Evolutionary conservation across 108 stramenopile genomes (phyloP), one percentile per base, ranked within the genome.

Genomic region (Asterionellopsis glacialis): DNA sequence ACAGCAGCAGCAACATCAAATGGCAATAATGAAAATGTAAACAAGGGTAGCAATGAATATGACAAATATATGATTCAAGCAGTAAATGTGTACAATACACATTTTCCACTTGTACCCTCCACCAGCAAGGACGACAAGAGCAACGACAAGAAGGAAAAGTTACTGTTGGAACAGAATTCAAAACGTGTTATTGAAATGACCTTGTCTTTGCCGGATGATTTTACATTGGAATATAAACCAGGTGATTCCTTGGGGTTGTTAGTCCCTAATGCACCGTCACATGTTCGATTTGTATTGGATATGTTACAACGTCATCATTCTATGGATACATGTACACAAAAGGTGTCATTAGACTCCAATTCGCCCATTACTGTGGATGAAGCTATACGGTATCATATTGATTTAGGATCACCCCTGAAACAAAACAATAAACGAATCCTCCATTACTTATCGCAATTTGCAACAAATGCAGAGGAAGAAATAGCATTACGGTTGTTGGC

Each of bases 241-340:
- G 97, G 97, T 18, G 97, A 98, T 61, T 81, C 93, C 9, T 45
- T 98, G 1, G 95, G 94, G 23, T 41, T 98, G 14, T 26, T 84
- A 13, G 86, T 93, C 11, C 64, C 86, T 33, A 95, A 96, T 56
- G 15, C 82, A 0, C 62, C 75, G 9, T 48, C 64, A 22, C 63
- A 75, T 12, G 73, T 82, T 12, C 68, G 53, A 42, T 88, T 91
- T 61, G 65, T 89, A 10, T 60, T 86, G 11, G 59, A 49, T 2
- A 86, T 85, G 74, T 58, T 91, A 13, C 59, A 64, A 58, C 39
- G 71, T 15, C 22, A 76, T 28, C 85, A 90, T 52, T 80, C 76
- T 21, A 73, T 94, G 42, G 13, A 26, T 10, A 69, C 86, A 11
- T 33, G 5, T 7, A 53, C 73, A 0, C 88, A 88, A 55, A 75